Conservation (phyloP, 2,329 filamentous ascomycete species). For the Aspergillus arachidicola region DNA sequence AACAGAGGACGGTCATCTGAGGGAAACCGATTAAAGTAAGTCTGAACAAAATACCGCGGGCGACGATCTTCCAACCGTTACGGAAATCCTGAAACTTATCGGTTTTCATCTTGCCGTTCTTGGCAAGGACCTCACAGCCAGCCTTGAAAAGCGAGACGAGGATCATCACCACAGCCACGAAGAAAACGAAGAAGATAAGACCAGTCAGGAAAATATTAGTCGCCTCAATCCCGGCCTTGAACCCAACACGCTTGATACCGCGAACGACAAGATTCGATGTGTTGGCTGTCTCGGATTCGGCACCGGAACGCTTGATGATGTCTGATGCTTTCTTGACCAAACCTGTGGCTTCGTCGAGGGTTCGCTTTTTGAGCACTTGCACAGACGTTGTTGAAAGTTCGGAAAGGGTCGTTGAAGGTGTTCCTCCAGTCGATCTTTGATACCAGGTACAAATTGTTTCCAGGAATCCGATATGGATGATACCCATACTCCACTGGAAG, state of each 20-base stretch:
- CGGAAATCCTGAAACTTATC: conserved; percentile 93
- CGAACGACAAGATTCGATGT: conserved; percentile 58
- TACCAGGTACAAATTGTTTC: conserved; percentile 94
- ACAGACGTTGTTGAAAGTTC: conserved; percentile 75
- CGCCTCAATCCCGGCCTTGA: conserved; percentile 78
- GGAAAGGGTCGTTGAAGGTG: conserved; percentile 75
- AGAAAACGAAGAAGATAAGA: conserved; percentile 83
- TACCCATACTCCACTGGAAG: conserved; percentile 98
- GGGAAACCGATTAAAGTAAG: conserved; percentile 88
- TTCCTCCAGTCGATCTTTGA: conserved; percentile 87
- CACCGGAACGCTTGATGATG: conserved; percentile 51
- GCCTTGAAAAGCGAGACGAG: conserved; percentile 79
- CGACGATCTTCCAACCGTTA: conserved; percentile 87
- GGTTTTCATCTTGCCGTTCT: conserved; percentile 74
- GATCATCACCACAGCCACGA: conserved; percentile 74
- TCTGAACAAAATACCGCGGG: conserved; percentile 93
- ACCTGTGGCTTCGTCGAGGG: conserved; percentile 43
- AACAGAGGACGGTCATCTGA: conserved; percentile 83
- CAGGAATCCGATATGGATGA: conserved; percentile 84
- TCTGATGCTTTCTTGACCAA: conserved; percentile 35
- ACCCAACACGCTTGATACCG: conserved; percentile 88
- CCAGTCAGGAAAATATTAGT: conserved; percentile 95
- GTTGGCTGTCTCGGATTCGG: conserved; percentile 51
- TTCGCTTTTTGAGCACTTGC: conserved; percentile 71
- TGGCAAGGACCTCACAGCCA: conserved; percentile 73